Evolutionary conservation across 1,139 yeast species (phyloP).

Genomic region (Blastobotrys petasosporus): DNA sequence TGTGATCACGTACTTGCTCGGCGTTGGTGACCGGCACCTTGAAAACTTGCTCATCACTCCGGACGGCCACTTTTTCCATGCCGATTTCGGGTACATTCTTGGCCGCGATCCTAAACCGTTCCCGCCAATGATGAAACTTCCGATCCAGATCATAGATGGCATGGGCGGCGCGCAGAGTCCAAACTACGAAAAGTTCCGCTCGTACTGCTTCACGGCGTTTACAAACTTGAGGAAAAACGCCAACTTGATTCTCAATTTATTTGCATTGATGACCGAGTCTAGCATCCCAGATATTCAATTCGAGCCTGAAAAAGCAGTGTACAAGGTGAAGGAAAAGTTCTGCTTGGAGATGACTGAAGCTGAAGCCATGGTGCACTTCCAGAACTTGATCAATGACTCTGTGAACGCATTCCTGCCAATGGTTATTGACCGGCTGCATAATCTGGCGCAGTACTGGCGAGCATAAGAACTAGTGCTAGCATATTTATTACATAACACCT

Average conservation of each 20-base stretch:
- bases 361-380: conserved; percentile 92
- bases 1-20: conserved; percentile 87
- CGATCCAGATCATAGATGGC: conserved; percentile 94
- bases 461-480: conserved; percentile 41
- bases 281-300: conserved; percentile 80
- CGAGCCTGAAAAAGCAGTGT: conserved; percentile 68
- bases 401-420: conserved; percentile 91
- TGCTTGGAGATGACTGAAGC: conserved; percentile 91
- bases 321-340: conserved; percentile 90
- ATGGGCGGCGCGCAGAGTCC: conserved; percentile 91
- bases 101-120: conserved; percentile 98
- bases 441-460: conserved; percentile 96
- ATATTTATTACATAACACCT: background rate
- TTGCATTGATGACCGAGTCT: conserved; percentile 91
- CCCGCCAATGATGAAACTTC: conserved; percentile 96
- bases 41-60: conserved; percentile 73
- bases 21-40: conserved; percentile 95
- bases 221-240: conserved; percentile 86
- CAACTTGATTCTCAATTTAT: conserved; percentile 79
- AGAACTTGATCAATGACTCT: conserved; percentile 85
- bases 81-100: conserved; percentile 92
- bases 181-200: conserved; percentile 79
- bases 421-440: conserved; percentile 90
- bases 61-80: conserved; percentile 86
- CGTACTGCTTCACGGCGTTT: conserved; percentile 91